Conservation (phyloP, 2,329 filamentous ascomycete species). For the Penicillium sp. region DNA sequence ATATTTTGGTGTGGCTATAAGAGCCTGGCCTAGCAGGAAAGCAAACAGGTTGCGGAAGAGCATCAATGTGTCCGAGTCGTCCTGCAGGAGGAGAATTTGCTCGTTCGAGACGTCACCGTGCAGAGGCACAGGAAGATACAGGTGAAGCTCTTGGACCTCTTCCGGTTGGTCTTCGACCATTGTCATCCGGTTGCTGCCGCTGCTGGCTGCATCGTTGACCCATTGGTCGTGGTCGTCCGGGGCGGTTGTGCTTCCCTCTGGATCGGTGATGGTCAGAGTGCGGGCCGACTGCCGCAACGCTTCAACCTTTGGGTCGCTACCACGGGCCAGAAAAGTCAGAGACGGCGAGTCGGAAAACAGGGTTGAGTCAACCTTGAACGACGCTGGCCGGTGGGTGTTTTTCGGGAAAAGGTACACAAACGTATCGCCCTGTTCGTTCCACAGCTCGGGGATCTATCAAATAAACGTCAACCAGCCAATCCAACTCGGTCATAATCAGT, state of each 20-base stretch:
- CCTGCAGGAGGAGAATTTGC: slow-evolving; percentile 30
- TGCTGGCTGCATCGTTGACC: slow-evolving; percentile 38
- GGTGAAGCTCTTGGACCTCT: slow-evolving; percentile 46
- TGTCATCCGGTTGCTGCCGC: slow-evolving; percentile 46
- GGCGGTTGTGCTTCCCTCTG: slow-evolving; percentile 26
- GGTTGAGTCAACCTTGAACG: slow-evolving; percentile 59
- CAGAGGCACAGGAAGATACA: slow-evolving; percentile 57
- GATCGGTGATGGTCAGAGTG: slow-evolving; percentile 27
- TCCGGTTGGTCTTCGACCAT: slow-evolving; percentile 44
- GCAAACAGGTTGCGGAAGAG: slow-evolving; percentile 62
- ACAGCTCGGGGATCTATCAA: slow-evolving; percentile 53
- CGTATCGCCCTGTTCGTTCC: slow-evolving; percentile 61
- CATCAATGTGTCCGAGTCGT: slow-evolving; percentile 56
- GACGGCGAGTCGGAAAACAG: slow-evolving; percentile 55
- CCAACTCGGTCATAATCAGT: background rate
- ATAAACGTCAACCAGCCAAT: background rate
- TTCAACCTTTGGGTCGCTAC: slow-evolving; percentile 45
- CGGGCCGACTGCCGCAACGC: slow-evolving; percentile 27
- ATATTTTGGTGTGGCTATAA: slow-evolving; percentile 56
- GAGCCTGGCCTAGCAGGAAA: slow-evolving; percentile 59
- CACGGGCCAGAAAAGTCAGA: slow-evolving; percentile 54
- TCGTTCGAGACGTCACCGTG: slow-evolving; percentile 46
- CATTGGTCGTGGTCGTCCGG: slow-evolving; percentile 30
- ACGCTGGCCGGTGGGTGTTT: slow-evolving; percentile 53
- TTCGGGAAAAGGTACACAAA: slow-evolving; percentile 60